phyloP scores from a whole-genome alignment of 768 basidiomycete species.

The Kwoniella dendrophila region DNA sequence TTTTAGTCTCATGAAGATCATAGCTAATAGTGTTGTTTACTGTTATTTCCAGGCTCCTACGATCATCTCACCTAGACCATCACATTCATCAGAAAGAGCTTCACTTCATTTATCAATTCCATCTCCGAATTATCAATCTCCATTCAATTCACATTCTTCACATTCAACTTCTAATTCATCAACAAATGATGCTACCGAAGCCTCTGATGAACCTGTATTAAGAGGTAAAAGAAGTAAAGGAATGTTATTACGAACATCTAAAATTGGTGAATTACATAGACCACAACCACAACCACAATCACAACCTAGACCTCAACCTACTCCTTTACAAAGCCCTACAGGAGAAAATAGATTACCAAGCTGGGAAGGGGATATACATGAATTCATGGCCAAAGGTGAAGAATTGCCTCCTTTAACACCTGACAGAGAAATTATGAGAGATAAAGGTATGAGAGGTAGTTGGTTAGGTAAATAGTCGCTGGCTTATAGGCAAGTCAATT shows the following conservation, averaged over 20 bases:
- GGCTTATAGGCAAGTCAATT: not conserved
- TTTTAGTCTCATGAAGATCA: too few relatives aligned
- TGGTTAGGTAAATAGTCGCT: slow-evolving; percentile 9
- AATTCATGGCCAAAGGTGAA: not conserved
- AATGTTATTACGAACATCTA: slow-evolving; percentile 7
- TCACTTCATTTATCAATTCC: slow-evolving; percentile 1
- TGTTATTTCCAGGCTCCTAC: slow-evolving; percentile 5
- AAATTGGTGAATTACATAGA: slow-evolving; percentile 9
- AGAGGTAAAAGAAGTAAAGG: slow-evolving; percentile 18
- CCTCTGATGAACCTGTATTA: slow-evolving; percentile 6
- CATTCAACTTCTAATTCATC: slow-evolving; percentile 7
- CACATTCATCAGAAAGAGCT: slow-evolving; percentile 15
- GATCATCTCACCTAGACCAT: slow-evolving; percentile 1
- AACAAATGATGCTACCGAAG: slow-evolving; percentile 3
- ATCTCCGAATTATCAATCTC: not conserved
- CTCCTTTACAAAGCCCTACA: not conserved
- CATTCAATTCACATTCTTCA: too few relatives aligned
- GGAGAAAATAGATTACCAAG: not conserved
- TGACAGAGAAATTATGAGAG: not conserved
- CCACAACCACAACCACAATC: not conserved
- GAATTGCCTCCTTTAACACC: not conserved
- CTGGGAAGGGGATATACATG: slow-evolving; percentile 1
- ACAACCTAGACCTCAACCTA: not conserved
- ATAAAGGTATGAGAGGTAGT: slow-evolving; percentile 1
- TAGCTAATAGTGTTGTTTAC: not conserved